A percentile compares a stretch with the other conserved stretches of the same genome.
Conservation (phyloP, 2,329 filamentous ascomycete genomes). For the Aspergillus viridinutans region DNA sequence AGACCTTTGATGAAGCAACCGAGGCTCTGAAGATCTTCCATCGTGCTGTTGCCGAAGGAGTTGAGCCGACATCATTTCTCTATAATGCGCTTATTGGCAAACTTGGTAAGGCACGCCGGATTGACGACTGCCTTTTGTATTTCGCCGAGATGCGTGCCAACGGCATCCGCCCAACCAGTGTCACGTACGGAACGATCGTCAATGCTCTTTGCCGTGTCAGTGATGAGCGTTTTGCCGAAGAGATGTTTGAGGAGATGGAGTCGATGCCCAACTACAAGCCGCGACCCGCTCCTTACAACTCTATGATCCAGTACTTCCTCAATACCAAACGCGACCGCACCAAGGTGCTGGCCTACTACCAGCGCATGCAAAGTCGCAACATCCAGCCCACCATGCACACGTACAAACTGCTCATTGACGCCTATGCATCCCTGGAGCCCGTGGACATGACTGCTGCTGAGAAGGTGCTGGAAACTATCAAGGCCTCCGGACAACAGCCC, state of each 20-base stretch:
- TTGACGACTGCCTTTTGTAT: slow-evolving; percentile 97
- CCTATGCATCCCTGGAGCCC: slow-evolving; percentile 88
- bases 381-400: slow-evolving; percentile 94
- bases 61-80: slow-evolving; percentile 92
- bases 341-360: slow-evolving; percentile 92
- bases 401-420: slow-evolving; percentile 95
- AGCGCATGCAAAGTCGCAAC: slow-evolving; percentile 82
- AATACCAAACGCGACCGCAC: slow-evolving; percentile 92
- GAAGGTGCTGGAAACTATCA: slow-evolving; percentile 73
- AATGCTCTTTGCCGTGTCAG: slow-evolving; percentile 96
- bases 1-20: slow-evolving; percentile 95
- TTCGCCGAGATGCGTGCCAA: slow-evolving; percentile 95
- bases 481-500: slow-evolving; percentile 66
- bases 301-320: slow-evolving; percentile 99
- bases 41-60: slow-evolving; percentile 85
- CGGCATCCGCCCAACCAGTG: slow-evolving; percentile 90
- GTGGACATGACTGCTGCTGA: slow-evolving; percentile 86
- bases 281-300: slow-evolving; percentile 94
- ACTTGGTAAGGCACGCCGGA: slow-evolving; percentile 93
- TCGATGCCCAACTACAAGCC: slow-evolving; percentile 98
- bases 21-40: slow-evolving; percentile 98
- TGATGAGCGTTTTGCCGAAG: slow-evolving; percentile 95
- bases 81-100: slow-evolving; percentile 99
- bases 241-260: slow-evolving; percentile 99
- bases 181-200: slow-evolving; percentile 97